These are phyloP conservation scores for Polygonum maritimum DNA, from an alignment of 148 eudicot species.

Conservation along the genomic window DNA sequence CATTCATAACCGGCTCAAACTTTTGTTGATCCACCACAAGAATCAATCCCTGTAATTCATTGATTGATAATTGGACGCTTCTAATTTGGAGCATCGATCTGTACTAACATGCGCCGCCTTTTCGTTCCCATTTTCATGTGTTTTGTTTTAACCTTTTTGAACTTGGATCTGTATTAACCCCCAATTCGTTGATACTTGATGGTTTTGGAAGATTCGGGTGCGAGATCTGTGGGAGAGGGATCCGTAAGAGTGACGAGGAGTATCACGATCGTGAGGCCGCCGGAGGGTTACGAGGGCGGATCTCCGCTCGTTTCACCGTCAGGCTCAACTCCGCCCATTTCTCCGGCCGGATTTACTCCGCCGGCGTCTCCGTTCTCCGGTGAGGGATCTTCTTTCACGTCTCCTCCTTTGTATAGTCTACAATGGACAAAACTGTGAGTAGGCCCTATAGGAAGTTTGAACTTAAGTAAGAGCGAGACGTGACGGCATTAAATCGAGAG, in stretches of 20 bases:
- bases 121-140: no score
- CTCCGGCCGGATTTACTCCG: slow-evolving; percentile 18
- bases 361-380: slow-evolving; percentile 42
- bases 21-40: not conserved
- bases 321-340: slow-evolving; percentile 26
- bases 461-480: no score
- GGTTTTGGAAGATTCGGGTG: slow-evolving; percentile 5
- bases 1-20: not conserved
- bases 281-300: slow-evolving; percentile 19
- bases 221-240: slow-evolving; percentile 22
- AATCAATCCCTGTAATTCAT: not conserved
- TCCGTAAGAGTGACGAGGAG: slow-evolving; percentile 28
- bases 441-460: no score
- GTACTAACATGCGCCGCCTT: no score
- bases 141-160: not conserved
- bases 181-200: not conserved
- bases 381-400: slow-evolving; percentile 1
- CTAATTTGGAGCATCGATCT: no score
- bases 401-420: no score
- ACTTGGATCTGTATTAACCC: not conserved
- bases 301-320: slow-evolving; percentile 22
- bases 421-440: no score
- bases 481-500: not conserved
- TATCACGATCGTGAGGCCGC: slow-evolving; percentile 35
- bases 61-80: not conserved